These are phyloP conservation scores for Cordyceps javanica DNA, from an alignment of 2,329 filamentous ascomycete species.

Conservation along the genomic window DNA sequence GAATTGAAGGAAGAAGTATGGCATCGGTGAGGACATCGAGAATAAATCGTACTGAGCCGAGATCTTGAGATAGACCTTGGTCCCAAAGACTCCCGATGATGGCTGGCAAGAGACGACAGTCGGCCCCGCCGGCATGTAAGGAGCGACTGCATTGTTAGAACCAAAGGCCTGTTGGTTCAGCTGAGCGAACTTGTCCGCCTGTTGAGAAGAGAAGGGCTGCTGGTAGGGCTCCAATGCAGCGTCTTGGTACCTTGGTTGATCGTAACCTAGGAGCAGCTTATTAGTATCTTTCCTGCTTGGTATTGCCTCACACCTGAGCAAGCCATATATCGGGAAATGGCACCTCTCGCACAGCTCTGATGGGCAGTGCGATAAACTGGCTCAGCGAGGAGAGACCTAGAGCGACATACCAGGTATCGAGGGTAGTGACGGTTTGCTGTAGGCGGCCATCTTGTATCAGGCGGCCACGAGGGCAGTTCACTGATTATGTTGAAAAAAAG, in stretches of 20 bases:
- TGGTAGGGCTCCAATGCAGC: conserved; percentile 48
- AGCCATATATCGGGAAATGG: not conserved
- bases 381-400: too few species aligned
- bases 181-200: conserved; percentile 44
- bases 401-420: conserved; percentile 71
- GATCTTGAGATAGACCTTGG: conserved; percentile 67
- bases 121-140: conserved; percentile 56
- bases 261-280: conserved; percentile 42
- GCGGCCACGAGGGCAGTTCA: not conserved
- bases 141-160: conserved; percentile 57
- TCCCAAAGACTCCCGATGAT: conserved; percentile 59
- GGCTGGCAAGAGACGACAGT: conserved; percentile 68
- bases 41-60: conserved; percentile 68
- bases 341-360: too few species aligned
- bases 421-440: conserved; percentile 71
- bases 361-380: too few species aligned
- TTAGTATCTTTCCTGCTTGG: not conserved
- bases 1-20: conserved; percentile 64
- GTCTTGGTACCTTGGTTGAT: conserved; percentile 56
- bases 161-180: conserved; percentile 51
- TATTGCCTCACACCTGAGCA: too few species aligned
- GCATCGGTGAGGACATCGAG: conserved; percentile 46
- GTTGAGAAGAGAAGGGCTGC: conserved; percentile 38
- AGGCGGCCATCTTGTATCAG: conserved; percentile 36
- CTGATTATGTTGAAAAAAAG: not conserved